These are phyloP conservation scores for Trichophyton schoenleinii DNA, from an alignment of 2,329 filamentous ascomycete genomes.

Conservation along the genomic window DNA sequence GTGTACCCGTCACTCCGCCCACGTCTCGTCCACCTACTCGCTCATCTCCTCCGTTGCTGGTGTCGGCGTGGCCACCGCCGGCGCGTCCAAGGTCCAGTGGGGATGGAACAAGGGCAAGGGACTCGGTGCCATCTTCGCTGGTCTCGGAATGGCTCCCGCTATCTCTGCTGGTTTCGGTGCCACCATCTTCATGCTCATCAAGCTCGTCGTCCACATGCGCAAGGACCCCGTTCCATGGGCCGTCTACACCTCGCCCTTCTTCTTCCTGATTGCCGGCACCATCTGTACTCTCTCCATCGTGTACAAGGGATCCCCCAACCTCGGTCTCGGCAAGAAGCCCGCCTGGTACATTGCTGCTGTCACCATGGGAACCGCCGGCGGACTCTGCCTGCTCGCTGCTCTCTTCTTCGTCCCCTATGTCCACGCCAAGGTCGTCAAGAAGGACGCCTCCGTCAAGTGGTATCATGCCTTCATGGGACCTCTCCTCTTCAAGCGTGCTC, in stretches of 20 bases:
- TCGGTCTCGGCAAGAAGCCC: slow-evolving; percentile 52
- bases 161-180: slow-evolving; percentile 55
- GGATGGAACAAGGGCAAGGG: slow-evolving; percentile 58
- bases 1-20: slow-evolving; percentile 61
- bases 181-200: slow-evolving; percentile 61
- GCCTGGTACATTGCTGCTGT: slow-evolving; percentile 54
- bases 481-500: slow-evolving; percentile 48
- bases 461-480: slow-evolving; percentile 52
- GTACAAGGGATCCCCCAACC: slow-evolving; percentile 64
- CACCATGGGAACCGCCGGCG: slow-evolving; percentile 51
- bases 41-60: slow-evolving; percentile 57
- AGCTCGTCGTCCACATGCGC: slow-evolving; percentile 57
- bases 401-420: slow-evolving; percentile 65
- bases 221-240: slow-evolving; percentile 61
- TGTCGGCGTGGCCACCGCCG: slow-evolving; percentile 56
- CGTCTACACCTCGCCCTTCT: slow-evolving; percentile 60
- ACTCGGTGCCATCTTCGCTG: slow-evolving; percentile 59
- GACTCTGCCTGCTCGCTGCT: slow-evolving; percentile 46
- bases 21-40: slow-evolving; percentile 61
- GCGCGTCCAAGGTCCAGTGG: slow-evolving; percentile 51
- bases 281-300: slow-evolving; percentile 66
- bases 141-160: slow-evolving; percentile 56
- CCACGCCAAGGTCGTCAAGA: slow-evolving; percentile 54
- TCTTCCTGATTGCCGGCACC: slow-evolving; percentile 63
- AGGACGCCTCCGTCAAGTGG: slow-evolving; percentile 52